phyloP scores from a whole-genome alignment of 768 basidiomycete genomes.

The Leccinum variicolor region DNA sequence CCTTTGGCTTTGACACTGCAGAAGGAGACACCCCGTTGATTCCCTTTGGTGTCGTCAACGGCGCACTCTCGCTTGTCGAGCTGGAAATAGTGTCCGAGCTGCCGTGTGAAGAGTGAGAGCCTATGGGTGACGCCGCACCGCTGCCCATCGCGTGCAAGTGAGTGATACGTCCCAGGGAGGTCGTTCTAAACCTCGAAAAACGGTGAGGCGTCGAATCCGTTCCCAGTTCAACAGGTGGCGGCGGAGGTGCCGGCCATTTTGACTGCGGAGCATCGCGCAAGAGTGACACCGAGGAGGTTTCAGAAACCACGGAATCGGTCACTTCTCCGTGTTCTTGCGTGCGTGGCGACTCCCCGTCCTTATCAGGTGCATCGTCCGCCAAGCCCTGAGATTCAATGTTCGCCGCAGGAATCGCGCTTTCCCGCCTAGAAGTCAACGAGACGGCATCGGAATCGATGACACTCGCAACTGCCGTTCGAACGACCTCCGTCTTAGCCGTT shows the following conservation, averaged over 20 bases:
- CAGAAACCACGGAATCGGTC: slow-evolving; percentile 13
- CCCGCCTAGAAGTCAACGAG: slow-evolving; percentile 15
- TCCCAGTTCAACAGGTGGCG: slow-evolving; percentile 26
- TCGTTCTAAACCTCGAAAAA: slow-evolving; percentile 26
- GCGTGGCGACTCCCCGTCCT: slow-evolving; percentile 1
- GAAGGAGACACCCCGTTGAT: slow-evolving; percentile 4
- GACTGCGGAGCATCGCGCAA: slow-evolving; percentile 19
- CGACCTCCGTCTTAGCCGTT: slow-evolving; percentile 45
- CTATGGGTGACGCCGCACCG: slow-evolving; percentile 42
- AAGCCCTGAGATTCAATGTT: slow-evolving; percentile 1
- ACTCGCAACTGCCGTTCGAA: slow-evolving; percentile 50
- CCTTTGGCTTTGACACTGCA: slow-evolving; percentile 5
- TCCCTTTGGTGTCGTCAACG: slow-evolving; percentile 18
- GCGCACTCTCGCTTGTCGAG: slow-evolving; percentile 26
- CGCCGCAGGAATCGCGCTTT: slow-evolving; percentile 11
- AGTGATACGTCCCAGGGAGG: slow-evolving; percentile 27
- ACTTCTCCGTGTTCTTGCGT: slow-evolving; percentile 10
- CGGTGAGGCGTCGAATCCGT: slow-evolving; percentile 24
- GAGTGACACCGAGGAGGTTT: slow-evolving; percentile 14
- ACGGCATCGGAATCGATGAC: slow-evolving; percentile 38
- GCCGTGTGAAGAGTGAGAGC: slow-evolving; percentile 39
- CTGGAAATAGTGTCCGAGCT: slow-evolving; percentile 37
- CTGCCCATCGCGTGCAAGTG: slow-evolving; percentile 19
- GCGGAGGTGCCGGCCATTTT: slow-evolving; percentile 31
- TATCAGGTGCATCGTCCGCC: not conserved